A percentile compares a stretch with the other conserved stretches of the same genome.
phyloP scores from a whole-genome alignment of 805 yeast genomes.

The Hanseniaspora singularis region DNA sequence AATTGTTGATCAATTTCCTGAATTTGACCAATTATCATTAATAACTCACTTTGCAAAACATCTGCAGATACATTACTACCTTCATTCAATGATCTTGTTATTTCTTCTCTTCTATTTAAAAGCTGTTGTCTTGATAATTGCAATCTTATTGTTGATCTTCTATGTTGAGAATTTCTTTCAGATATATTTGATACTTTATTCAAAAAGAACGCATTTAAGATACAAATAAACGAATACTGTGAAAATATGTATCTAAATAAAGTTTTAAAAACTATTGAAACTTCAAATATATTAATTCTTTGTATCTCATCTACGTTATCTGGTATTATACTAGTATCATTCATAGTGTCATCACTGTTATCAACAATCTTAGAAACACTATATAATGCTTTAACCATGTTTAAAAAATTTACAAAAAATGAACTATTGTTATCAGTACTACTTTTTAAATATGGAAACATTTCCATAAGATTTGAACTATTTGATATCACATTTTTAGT shows the following conservation, averaged over 20 bases:
- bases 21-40: background rate
- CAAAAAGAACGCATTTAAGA: constrained; percentile 8
- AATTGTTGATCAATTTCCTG: background rate
- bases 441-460: constrained; percentile 12
- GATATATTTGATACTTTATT: constrained; percentile 6
- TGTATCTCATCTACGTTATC: background rate
- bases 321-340: too few relatives aligned
- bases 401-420: background rate
- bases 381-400: constrained; percentile 5
- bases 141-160: constrained; percentile 11
- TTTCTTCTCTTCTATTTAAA: background rate
- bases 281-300: background rate
- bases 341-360: background rate
- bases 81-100: background rate
- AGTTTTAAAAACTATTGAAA: constrained; percentile 2
- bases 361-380: constrained; percentile 1
- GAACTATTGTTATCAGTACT: background rate
- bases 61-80: background rate
- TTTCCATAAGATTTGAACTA: constrained; percentile 4
- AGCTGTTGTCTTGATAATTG: constrained; percentile 9
- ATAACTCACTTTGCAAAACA: background rate
- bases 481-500: background rate
- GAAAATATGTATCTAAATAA: constrained; percentile 10
- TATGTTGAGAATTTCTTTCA: constrained; percentile 2
- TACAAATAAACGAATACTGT: constrained; percentile 8